Evolutionary conservation across 2,329 filamentous ascomycete species (phyloP).

Genomic region (Macroventuria anomochaeta): DNA sequence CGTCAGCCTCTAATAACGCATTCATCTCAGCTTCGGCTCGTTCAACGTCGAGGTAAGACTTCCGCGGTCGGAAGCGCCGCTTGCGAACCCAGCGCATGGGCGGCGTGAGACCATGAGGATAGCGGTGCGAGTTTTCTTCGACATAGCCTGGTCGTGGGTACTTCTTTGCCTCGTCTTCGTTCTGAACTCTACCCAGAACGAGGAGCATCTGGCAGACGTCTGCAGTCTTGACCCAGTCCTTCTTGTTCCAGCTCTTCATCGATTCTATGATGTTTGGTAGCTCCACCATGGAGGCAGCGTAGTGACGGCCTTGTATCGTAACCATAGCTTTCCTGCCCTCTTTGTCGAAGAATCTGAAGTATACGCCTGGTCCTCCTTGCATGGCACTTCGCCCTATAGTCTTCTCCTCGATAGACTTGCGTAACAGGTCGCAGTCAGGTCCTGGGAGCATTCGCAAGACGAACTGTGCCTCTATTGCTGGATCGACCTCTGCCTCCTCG

Average conservation of each 20-base stretch:
- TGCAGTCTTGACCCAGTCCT: slow-evolving; percentile 83
- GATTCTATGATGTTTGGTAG: slow-evolving; percentile 86
- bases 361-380: slow-evolving; percentile 76
- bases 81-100: slow-evolving; percentile 87
- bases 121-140: slow-evolving; percentile 70
- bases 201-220: slow-evolving; percentile 91
- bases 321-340: slow-evolving; percentile 77
- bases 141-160: slow-evolving; percentile 74
- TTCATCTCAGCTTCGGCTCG: slow-evolving; percentile 83
- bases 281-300: slow-evolving; percentile 81
- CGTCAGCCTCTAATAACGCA: slow-evolving; percentile 73
- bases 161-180: slow-evolving; percentile 57
- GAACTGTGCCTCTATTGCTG: slow-evolving; percentile 87
- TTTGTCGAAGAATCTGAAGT: slow-evolving; percentile 77
- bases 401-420: slow-evolving; percentile 75
- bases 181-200: slow-evolving; percentile 72
- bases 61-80: slow-evolving; percentile 80
- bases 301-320: slow-evolving; percentile 71
- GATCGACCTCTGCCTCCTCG: slow-evolving; percentile 86
- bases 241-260: slow-evolving; percentile 93
- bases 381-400: slow-evolving; percentile 71
- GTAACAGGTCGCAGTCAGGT: slow-evolving; percentile 82
- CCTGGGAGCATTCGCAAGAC: slow-evolving; percentile 88
- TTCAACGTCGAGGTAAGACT: slow-evolving; percentile 83
- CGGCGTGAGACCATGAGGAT: slow-evolving; percentile 85